phyloP scores from a whole-genome alignment of 192 early-diverging fungal species.

The Chytriomyces hyalinus region DNA sequence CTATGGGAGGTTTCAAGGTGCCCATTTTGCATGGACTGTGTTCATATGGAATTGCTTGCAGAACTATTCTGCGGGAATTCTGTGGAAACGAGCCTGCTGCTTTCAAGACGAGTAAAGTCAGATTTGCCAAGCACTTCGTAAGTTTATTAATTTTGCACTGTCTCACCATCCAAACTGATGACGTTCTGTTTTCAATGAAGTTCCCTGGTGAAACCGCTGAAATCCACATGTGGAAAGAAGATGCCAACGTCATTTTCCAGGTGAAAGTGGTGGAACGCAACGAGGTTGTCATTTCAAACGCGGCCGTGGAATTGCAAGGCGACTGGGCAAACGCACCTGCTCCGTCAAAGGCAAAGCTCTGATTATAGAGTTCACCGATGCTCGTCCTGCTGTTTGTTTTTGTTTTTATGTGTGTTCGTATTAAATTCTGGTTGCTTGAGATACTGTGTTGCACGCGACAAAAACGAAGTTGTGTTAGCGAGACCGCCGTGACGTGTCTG shows the following conservation, averaged over 20 bases:
- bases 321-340: slow-evolving; percentile 40
- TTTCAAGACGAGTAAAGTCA: slow-evolving; percentile 88
- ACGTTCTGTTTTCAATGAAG: slow-evolving; percentile 57
- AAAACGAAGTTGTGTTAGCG: too few relatives aligned
- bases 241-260: slow-evolving; percentile 90
- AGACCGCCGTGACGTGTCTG: too few relatives aligned
- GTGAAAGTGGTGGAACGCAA: slow-evolving; percentile 93
- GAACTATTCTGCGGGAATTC: slow-evolving; percentile 84
- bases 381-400: too few relatives aligned
- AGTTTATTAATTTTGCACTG: slow-evolving; percentile 30
- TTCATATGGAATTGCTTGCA: slow-evolving; percentile 89
- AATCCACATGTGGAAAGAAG: slow-evolving; percentile 96
- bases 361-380: background rate
- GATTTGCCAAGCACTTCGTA: slow-evolving; percentile 38
- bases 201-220: slow-evolving; percentile 97
- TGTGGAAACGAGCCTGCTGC: slow-evolving; percentile 68
- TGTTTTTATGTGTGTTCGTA: too few relatives aligned
- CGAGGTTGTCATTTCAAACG: slow-evolving; percentile 86
- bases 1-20: slow-evolving; percentile 92
- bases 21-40: slow-evolving; percentile 98
- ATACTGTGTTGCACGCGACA: too few relatives aligned
- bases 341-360: slow-evolving; percentile 31
- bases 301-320: slow-evolving; percentile 82
- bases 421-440: too few relatives aligned
- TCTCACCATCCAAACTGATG: slow-evolving; percentile 66